Percentiles rank a stretch among this genome's conserved stretches.
phyloP scores from a whole-genome alignment of 2,329 filamentous ascomycete species.

The Pezicula neosporulosa region DNA sequence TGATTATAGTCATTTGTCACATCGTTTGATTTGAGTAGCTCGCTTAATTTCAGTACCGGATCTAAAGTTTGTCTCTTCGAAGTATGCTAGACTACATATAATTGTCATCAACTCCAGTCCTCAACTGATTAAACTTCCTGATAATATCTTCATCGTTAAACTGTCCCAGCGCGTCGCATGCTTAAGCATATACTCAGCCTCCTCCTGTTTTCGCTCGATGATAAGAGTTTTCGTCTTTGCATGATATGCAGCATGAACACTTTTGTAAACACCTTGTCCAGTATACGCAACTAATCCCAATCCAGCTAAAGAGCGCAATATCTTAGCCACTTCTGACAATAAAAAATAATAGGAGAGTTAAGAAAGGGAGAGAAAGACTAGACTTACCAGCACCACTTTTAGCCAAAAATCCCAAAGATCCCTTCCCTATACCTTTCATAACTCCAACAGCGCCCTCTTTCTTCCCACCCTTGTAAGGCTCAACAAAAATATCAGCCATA shows the following conservation, averaged over 20 bases:
- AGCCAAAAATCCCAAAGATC: constrained; percentile 5
- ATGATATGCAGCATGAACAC: neutral
- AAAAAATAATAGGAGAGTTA: no score
- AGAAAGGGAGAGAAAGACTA: no score
- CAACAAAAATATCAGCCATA: constrained; percentile 8
- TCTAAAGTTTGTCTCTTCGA: no score
- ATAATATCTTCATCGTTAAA: neutral
- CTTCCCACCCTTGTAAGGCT: constrained; percentile 10
- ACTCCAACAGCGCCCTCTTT: constrained; percentile 10
- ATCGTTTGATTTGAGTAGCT: no score
- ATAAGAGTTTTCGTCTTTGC: neutral
- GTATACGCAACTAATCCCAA: neutral
- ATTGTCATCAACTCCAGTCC: neutral
- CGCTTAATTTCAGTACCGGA: no score
- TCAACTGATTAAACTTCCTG: neutral
- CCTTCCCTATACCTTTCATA: constrained; percentile 12
- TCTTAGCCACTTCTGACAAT: no score
- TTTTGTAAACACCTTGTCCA: neutral
- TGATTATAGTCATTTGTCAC: no score
- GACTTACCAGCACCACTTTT: constrained; percentile 6
- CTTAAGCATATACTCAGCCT: neutral
- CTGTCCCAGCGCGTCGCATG: neutral
- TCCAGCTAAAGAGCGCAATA: neutral
- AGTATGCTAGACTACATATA: no score
- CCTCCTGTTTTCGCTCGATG: neutral